These are phyloP conservation scores for Orbilia ellipsospora DNA, from an alignment of 2,329 filamentous ascomycete species.

Conservation along the genomic window DNA sequence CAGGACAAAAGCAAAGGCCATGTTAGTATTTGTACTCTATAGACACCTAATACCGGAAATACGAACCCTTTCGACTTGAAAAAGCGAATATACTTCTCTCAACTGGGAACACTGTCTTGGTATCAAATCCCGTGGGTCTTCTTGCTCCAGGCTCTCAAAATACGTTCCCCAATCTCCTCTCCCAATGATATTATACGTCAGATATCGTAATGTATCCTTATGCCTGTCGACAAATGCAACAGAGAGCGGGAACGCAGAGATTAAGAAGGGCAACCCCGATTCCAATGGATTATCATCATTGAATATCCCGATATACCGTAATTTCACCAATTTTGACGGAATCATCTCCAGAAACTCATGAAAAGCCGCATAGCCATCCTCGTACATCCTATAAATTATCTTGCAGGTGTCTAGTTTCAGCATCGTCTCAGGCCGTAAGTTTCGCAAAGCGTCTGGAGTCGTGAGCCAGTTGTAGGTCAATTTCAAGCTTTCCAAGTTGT, in stretches of 20 bases:
- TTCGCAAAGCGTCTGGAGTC: too few relatives aligned
- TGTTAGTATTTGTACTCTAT: neutral
- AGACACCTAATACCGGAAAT: too few relatives aligned
- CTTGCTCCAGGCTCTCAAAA: neutral
- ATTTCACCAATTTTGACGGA: conserved; percentile 2
- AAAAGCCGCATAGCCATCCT: neutral
- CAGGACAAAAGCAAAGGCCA: too few relatives aligned
- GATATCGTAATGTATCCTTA: conserved; percentile 11
- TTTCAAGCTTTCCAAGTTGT: neutral
- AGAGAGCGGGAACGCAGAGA: neutral
- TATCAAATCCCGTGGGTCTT: neutral
- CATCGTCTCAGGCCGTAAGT: too few relatives aligned
- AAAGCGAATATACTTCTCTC: neutral
- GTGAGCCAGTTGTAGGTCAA: too few relatives aligned
- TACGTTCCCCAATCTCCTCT: neutral
- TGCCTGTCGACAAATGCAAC: conserved; percentile 6
- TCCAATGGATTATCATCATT: too few relatives aligned
- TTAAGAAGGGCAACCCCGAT: too few relatives aligned
- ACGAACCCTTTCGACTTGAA: too few relatives aligned
- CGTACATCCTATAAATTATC: too few relatives aligned
- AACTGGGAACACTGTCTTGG: neutral
- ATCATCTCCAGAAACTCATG: conserved; percentile 5
- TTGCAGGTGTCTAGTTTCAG: too few relatives aligned
- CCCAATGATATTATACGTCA: neutral
- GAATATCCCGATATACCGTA: too few relatives aligned